phyloP scores from a whole-genome alignment of 495 filamentous ascomycete genomes.

The Chaetomium cochliodes region DNA sequence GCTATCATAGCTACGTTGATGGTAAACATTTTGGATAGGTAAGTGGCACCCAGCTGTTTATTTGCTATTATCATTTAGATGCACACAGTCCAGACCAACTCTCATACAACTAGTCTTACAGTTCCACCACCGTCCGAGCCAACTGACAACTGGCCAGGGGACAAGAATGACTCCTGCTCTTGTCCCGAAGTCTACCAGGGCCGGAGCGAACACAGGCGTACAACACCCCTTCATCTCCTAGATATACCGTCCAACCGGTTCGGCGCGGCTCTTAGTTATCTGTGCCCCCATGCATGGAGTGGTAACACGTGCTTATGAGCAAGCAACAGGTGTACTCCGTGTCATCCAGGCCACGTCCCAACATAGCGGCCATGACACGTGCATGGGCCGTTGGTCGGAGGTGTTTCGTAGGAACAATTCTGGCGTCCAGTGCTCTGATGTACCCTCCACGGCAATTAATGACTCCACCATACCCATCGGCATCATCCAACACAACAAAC shows the following conservation, averaged over 20 bases:
- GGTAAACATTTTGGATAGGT: no score
- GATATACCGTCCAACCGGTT: background rate
- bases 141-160: background rate
- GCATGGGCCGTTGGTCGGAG: background rate
- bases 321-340: background rate
- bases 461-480: background rate
- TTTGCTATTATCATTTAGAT: no score
- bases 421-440: background rate
- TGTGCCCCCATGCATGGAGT: background rate
- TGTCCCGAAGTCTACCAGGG: no score
- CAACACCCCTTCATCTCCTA: background rate
- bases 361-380: background rate
- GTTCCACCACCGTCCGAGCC: background rate
- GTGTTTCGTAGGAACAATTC: background rate
- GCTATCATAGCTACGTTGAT: no score
- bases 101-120: background rate
- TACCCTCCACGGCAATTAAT: background rate
- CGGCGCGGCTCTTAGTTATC: background rate
- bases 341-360: background rate
- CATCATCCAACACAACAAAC: background rate
- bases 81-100: background rate
- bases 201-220: background rate
- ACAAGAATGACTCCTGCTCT: background rate
- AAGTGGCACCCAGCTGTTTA: no score
- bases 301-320: no score